Base-by-base conservation (phyloP, 495 filamentous ascomycete genomes). In the Penicillium desertorum region DNA sequence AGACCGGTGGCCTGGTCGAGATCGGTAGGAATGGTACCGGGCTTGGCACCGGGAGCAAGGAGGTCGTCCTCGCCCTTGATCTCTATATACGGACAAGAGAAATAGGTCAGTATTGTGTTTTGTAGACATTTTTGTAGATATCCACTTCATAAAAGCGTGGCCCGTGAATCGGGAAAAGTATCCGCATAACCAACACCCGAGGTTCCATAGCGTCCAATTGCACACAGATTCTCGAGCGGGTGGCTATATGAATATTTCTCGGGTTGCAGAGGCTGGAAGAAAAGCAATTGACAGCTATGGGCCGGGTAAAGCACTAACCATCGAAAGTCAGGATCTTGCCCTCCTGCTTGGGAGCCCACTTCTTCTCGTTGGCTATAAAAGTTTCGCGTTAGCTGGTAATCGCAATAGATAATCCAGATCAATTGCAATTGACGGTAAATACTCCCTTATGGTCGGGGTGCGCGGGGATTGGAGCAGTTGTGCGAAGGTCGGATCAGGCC, bases 1-100 rank as follows among this genome's bases (percentile, higher is more conserved):
- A 99, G 81, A 84, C 94, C 94, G 61, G 94, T 98, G 44, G 93
- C 79, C 74, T 99, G 94, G 67, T 96, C 89, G 70, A 92, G 70
- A 75, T 99, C 94, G 78, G 89, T 91, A 58, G 94, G 91, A 62
- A 99, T 80, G 72, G 88, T 89, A 62, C 93, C 94, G 60, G 86
- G 76, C 52, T 79, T 75, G 66, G 87, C 90, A 75, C 94, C 94
- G 42, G 92, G 90, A 57, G 84, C 80, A 57, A 95, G 36, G 50
- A 99, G 88, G 77, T 99, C 94, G 12, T 84, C 80, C 63, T 87
- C 83, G 60, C 70, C 80, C 77, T 85, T 87, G 76, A 98, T 86
- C 64, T 98, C 93, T 98, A 70, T 78, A 59, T n/a, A 20, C 11
- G 17, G 45, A 39, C 46, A 43, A 46, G 54, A 58, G 4, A 11